These are phyloP conservation scores for Plectosphaerella cucumerina DNA, from an alignment of 2,329 filamentous ascomycete genomes.

Conservation along the genomic window DNA sequence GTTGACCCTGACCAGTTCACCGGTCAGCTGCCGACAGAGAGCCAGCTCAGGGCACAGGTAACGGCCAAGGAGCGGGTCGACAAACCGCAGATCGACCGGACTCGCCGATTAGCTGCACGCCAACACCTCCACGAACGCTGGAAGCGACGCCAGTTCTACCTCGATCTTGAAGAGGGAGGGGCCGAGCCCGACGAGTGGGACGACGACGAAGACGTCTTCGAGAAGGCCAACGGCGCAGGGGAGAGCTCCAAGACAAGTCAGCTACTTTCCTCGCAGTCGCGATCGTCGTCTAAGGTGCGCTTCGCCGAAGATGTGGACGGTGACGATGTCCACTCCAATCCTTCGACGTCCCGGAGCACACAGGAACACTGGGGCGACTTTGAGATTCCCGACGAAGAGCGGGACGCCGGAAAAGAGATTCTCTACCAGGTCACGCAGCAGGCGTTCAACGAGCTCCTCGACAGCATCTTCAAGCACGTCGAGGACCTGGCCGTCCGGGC, in stretches of 20 bases:
- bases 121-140: slow-evolving; percentile 65
- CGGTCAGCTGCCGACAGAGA: slow-evolving; percentile 31
- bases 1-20: slow-evolving; percentile 22
- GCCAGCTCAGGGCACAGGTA: slow-evolving; percentile 33
- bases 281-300: slow-evolving; percentile 74
- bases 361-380: slow-evolving; percentile 74
- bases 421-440: slow-evolving; percentile 90
- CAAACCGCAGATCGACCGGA: slow-evolving; percentile 32
- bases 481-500: slow-evolving; percentile 73
- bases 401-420: slow-evolving; percentile 81
- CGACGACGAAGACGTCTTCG: slow-evolving; percentile 53
- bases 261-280: slow-evolving; percentile 49
- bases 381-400: slow-evolving; percentile 75
- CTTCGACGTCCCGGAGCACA: slow-evolving; percentile 65
- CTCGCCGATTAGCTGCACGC: slow-evolving; percentile 36
- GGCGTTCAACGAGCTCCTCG: slow-evolving; percentile 87
- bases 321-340: slow-evolving; percentile 66
- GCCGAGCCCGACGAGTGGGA: slow-evolving; percentile 60
- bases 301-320: slow-evolving; percentile 71
- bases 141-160: slow-evolving; percentile 74
- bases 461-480: slow-evolving; percentile 76
- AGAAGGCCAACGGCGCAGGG: slow-evolving; percentile 26
- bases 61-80: slow-evolving; percentile 29
- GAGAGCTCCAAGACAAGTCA: slow-evolving; percentile 41
- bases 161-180: slow-evolving; percentile 79